These are phyloP conservation scores for Trypanosoma brucei DNA, from an alignment of 208 protist species.

Conservation along the genomic window DNA sequence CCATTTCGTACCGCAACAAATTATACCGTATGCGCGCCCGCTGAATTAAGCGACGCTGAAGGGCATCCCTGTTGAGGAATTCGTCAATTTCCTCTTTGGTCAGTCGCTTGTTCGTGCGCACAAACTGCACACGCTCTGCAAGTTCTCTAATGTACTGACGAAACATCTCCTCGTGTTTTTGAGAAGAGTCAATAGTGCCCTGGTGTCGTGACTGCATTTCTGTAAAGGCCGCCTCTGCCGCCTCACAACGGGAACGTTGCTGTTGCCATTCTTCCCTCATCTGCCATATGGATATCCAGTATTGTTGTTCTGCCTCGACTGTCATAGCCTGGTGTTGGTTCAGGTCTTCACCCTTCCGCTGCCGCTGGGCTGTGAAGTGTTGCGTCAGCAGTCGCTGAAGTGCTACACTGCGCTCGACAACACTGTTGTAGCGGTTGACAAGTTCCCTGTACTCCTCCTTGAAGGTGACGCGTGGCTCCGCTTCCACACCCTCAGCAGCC, in stretches of 20 bases:
- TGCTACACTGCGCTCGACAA: conserved; percentile 59
- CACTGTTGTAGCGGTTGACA: conserved; percentile 38
- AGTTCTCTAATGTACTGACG: conserved; percentile 63
- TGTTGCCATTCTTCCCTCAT: conserved; percentile 54
- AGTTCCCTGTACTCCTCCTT: conserved; percentile 58
- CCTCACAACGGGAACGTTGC: conserved; percentile 24
- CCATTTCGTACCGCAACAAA: conserved; percentile 78
- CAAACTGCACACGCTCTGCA: conserved; percentile 46
- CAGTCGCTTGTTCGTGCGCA: conserved; percentile 72
- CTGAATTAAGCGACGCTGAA: conserved; percentile 76
- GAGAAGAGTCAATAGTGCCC: conserved; percentile 53
- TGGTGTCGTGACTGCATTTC: conserved; percentile 43
- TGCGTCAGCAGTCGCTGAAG: conserved; percentile 67
- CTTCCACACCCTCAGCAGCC: conserved; percentile 7
- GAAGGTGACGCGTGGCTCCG: conserved; percentile 4
- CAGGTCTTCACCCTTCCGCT: conserved; percentile 58
- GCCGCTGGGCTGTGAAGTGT: conserved; percentile 78
- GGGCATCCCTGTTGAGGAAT: conserved; percentile 71
- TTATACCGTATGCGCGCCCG: conserved; percentile 87
- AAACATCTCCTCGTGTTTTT: conserved; percentile 68
- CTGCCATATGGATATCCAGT: conserved; percentile 69
- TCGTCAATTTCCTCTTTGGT: conserved; percentile 53
- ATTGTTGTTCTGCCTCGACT: conserved; percentile 69
- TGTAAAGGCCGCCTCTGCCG: conserved; percentile 44
- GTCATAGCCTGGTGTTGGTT: conserved; percentile 28